A percentile compares a stretch with the other conserved stretches of the same genome.
These are phyloP conservation scores for Antitrichia curtipendula DNA, from an alignment of 225 moss, liverwort and hornwort species.

Conservation along the genomic window DNA sequence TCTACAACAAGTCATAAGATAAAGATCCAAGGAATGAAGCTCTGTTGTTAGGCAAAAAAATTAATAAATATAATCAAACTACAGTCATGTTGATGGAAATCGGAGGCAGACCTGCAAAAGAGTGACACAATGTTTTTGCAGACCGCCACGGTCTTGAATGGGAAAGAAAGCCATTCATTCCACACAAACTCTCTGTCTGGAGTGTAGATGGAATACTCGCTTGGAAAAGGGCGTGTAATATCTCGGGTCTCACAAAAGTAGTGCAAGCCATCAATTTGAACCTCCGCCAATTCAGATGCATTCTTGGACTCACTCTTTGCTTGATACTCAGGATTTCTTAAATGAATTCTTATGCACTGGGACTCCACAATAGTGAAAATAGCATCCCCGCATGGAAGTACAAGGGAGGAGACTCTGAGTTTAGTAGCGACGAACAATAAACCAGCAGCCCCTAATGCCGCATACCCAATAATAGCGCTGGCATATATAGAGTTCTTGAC, in stretches of 20 bases:
- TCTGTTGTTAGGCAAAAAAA: background rate
- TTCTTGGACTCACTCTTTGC: constrained; percentile 76
- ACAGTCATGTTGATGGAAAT: background rate
- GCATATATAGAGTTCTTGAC: constrained; percentile 38
- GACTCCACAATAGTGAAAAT: constrained; percentile 66
- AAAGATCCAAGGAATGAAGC: background rate
- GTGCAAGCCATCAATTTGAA: constrained; percentile 64
- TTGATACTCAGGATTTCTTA: constrained; percentile 68
- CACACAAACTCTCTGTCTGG: constrained; percentile 96
- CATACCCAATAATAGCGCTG: constrained; percentile 84
- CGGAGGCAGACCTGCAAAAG: constrained; percentile 75
- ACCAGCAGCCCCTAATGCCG: constrained; percentile 71
- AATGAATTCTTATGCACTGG: constrained; percentile 74
- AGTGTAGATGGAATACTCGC: constrained; percentile 51
- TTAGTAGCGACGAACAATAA: constrained; percentile 70
- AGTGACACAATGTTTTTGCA: constrained; percentile 74
- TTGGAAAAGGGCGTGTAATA: constrained; percentile 92
- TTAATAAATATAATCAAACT: background rate
- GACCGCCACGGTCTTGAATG: constrained; percentile 74
- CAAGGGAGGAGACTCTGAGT: constrained; percentile 46
- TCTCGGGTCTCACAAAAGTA: constrained; percentile 91
- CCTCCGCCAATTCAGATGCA: constrained; percentile 74
- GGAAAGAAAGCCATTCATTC: constrained; percentile 90
- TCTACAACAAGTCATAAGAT: background rate
- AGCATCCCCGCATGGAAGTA: constrained; percentile 83